Base-by-base conservation (phyloP, 139 green algal species). In the Spirogloea muscicola region DNA sequence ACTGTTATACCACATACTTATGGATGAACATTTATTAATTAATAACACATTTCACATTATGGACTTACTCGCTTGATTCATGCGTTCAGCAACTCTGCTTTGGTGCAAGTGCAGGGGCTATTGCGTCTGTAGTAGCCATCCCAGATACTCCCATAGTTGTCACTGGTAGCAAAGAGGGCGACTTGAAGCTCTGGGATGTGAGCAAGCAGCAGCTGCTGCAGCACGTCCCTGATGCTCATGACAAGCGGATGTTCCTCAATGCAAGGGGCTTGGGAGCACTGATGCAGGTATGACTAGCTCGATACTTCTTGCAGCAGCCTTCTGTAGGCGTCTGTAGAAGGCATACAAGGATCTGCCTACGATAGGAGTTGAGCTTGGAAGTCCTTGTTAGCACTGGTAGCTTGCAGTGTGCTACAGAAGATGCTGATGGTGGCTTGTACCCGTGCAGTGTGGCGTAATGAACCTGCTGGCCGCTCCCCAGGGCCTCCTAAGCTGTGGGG, bases 171-270 rank as follows among this genome's bases (percentile, higher is more conserved):
- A 79, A 79, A 49, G 74, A 82, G 9, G 74, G 74, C 37, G 74
- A 82, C n/a, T 57, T 82, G 74, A 78, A 77, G 33, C 48, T 82
- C 37, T 82, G 74, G 74, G 68, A 82, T 39, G 74, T 48, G 5
- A 29, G 34, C 18, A 76, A 34, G 16, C 79, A 49, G 36, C 67
- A 27, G 9, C 69, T 73, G 68, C 18, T 79, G 29, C 55, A 62
- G 21, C 21, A 46, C 36, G 79, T 48, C 48, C 3, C 73, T 1
- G 16, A 49, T 0, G 66, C 59, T 29, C 68, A 77, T 58, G 49
- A 79, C 29, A 68, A 60, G 13, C 65, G 74, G n/a, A 77, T 68
- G 40, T 82, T 82, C 37, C 52, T 82, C 21, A 82, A 82, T 36
- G 74, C 74, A 1, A 25, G 74, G 1, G 74, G 74, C 1, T 69